Base-by-base conservation (phyloP, 2,329 filamentous ascomycete genomes). In the Microdochium bolleyi region DNA sequence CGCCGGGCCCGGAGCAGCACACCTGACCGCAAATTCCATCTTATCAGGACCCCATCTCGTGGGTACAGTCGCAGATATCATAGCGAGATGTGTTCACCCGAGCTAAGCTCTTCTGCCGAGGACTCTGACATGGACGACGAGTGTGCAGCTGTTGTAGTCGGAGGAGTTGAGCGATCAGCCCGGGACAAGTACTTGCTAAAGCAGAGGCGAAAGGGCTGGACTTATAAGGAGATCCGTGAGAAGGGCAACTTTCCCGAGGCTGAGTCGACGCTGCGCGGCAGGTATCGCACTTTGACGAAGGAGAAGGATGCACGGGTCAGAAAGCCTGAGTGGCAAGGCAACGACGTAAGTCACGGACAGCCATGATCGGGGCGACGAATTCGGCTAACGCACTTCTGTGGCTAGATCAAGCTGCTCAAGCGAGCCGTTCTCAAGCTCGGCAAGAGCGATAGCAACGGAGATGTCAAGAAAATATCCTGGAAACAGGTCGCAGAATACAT, bases 181-280 rank as follows among this genome's bases (percentile, higher is more conserved):
- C 22, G 48, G 60, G 75, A 82, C 58, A 63, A 72, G 2, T 76
- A 74, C 44, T 71, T 88, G 1, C 64, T 87, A 16, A 61, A 72
- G n/a, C 71, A 74, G 24, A 83, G 82, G 63, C 61, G 65, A 8
- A 64, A 70, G 1, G 84, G 84, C 2, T 70, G 80, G 70, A 82
- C 84, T 0, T 90, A 89, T 67, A 78, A 76, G 52, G 75, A 86
- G 54, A 89, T 89, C 60, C 77, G 77, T 37, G 59, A 63, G 7
- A 61, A 69, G 19, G 80, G 83, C 14, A 68, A 73, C 1, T 85
- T 85, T 57, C 67, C 64, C 0, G 84, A 88, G 60, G 83, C 85
- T 1, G 86, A 89, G 67, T 87, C 85, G 11, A 91, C 88, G 0
- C 73, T 92, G 37, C 77, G 88, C 14, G 88, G 88, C 0, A 77